Evolutionary conservation across 2,329 filamentous ascomycete species (phyloP).

Genomic region (Cryoendolithus antarcticus): DNA sequence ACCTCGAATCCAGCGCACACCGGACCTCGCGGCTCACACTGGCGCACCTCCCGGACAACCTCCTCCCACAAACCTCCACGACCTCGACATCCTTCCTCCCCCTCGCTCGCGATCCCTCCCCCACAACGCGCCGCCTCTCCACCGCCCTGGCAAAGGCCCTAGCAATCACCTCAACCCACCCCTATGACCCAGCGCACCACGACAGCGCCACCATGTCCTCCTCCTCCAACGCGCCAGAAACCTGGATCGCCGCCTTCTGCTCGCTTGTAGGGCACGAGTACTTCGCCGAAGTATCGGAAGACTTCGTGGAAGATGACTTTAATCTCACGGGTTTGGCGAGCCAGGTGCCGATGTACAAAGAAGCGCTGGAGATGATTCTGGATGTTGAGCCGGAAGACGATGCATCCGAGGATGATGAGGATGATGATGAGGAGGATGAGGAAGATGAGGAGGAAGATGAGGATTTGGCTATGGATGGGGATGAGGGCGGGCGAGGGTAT

Average conservation of each 20-base stretch:
- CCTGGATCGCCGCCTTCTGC: constrained; percentile 97
- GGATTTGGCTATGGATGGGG: constrained; percentile 30
- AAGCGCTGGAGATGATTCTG: constrained; percentile 97
- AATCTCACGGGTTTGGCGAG: constrained; percentile 91
- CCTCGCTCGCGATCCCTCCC: neutral
- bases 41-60: constrained; percentile 4
- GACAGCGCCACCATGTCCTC: constrained; percentile 36
- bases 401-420: constrained; percentile 68
- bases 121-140: constrained; percentile 12
- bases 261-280: constrained; percentile 93
- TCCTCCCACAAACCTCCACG: constrained; percentile 3
- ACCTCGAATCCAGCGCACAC: neutral
- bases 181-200: constrained; percentile 2
- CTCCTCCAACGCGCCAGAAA: constrained; percentile 56
- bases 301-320: constrained; percentile 99
- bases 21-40: neutral
- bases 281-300: constrained; percentile 96
- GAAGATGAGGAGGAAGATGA: constrained; percentile 30
- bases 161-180: constrained; percentile 8
- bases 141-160: constrained; percentile 19
- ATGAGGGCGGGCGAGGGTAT: constrained; percentile 40
- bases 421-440: constrained; percentile 53
- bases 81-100: constrained; percentile 1
- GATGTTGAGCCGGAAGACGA: constrained; percentile 95
- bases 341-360: constrained; percentile 97